A percentile compares a stretch with the other conserved stretches of the same genome.
Conservation (phyloP, 192 early-diverging fungal genomes). For the Linnemannia hyalina region DNA sequence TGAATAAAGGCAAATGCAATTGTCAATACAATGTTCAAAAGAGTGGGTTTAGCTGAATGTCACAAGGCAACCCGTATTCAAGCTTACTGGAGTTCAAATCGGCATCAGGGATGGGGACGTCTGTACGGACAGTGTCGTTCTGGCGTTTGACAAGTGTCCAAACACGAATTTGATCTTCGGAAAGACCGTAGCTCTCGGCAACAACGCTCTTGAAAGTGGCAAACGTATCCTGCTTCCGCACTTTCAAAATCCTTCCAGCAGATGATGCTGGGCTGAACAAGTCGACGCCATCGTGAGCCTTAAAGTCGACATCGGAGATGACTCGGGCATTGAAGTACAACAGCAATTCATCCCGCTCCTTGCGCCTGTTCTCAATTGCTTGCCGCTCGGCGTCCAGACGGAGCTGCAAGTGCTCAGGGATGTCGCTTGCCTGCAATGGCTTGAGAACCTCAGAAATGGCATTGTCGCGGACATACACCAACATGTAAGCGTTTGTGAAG, state of each 20-base stretch:
- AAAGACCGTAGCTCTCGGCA: slow-evolving; percentile 58
- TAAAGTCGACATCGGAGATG: slow-evolving; percentile 75
- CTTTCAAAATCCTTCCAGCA: slow-evolving; percentile 56
- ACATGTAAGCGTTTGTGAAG: slow-evolving; percentile 99
- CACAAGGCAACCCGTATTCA: neutral
- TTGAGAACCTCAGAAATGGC: slow-evolving; percentile 79
- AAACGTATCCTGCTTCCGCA: slow-evolving; percentile 71
- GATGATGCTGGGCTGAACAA: slow-evolving; percentile 75
- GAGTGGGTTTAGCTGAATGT: neutral
- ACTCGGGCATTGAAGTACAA: slow-evolving; percentile 75
- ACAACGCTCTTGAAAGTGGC: slow-evolving; percentile 66
- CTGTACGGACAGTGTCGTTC: slow-evolving; percentile 92
- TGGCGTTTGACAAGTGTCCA: slow-evolving; percentile 92
- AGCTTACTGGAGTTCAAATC: slow-evolving; percentile 63
- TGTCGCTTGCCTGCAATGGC: slow-evolving; percentile 74
- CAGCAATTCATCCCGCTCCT: slow-evolving; percentile 80
- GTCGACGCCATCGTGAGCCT: slow-evolving; percentile 87
- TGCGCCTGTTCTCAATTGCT: slow-evolving; percentile 67
- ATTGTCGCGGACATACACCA: slow-evolving; percentile 93
- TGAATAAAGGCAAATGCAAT: neutral
- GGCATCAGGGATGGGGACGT: slow-evolving; percentile 71
- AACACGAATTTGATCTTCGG: slow-evolving; percentile 73
- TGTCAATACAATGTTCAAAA: neutral
- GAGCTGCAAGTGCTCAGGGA: slow-evolving; percentile 84
- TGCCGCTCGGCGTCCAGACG: slow-evolving; percentile 74